phyloP scores from a whole-genome alignment of 495 filamentous ascomycete genomes.

The Penicillium desertorum region DNA sequence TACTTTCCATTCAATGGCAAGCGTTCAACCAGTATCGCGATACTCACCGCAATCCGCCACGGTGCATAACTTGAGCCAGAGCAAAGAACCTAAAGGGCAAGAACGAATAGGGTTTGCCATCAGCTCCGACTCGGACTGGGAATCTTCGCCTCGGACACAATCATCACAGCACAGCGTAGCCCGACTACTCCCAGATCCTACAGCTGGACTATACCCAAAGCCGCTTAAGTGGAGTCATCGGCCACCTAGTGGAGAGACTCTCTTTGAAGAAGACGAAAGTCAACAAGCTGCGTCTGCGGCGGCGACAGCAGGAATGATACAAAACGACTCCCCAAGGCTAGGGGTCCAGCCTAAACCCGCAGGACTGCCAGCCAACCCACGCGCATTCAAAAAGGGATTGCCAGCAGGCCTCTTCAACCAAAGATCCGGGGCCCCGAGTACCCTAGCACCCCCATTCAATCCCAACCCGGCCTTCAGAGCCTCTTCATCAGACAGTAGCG shows the following conservation, averaged over 20 bases:
- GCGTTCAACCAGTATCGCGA: conserved; percentile 11
- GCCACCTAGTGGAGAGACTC: conserved; percentile 35
- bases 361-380: conserved; percentile 43
- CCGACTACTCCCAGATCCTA: conserved; percentile 32
- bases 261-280: conserved; percentile 43
- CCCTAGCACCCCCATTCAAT: conserved; percentile 7
- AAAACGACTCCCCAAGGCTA: conserved; percentile 9
- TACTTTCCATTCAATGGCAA: conserved; percentile 4
- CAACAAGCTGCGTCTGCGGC: conserved; percentile 4
- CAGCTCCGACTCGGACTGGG: conserved; percentile 36
- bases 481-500: conserved; percentile 17
- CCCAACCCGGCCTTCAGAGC: neutral
- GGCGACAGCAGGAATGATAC: neutral
- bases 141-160: conserved; percentile 25
- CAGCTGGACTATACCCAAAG: conserved; percentile 35
- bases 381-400: conserved; percentile 36
- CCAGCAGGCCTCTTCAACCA: conserved; percentile 20
- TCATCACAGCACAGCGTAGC: conserved; percentile 39
- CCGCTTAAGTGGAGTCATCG: conserved; percentile 41
- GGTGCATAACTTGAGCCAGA: conserved; percentile 11
- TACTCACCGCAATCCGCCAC: conserved; percentile 26
- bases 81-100: conserved; percentile 4
- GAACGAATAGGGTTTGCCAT: conserved; percentile 32
- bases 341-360: conserved; percentile 16
- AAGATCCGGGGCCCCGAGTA: conserved; percentile 1